phyloP scores from a whole-genome alignment of 805 yeast genomes.

The Barnettozyma populi region DNA sequence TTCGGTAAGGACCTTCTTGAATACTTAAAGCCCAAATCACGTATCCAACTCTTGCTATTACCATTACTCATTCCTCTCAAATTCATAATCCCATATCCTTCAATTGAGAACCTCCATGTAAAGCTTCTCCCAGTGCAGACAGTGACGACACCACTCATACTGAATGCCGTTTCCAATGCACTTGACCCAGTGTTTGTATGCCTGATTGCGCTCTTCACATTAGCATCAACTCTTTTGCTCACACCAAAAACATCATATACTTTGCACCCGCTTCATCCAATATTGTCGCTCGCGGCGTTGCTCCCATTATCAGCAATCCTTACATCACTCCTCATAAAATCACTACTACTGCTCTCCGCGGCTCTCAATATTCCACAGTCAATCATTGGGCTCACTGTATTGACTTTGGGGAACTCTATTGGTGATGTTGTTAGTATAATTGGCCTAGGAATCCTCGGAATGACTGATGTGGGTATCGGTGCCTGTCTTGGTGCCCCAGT shows the following conservation, averaged over 20 bases:
- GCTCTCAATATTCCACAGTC: slow-evolving; percentile 65
- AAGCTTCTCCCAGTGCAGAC: slow-evolving; percentile 1
- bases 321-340: slow-evolving; percentile 63
- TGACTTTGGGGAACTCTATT: slow-evolving; percentile 88
- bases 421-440: slow-evolving; percentile 86
- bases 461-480: slow-evolving; percentile 86
- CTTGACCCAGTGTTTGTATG: not conserved
- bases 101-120: not conserved
- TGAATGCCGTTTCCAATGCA: not conserved
- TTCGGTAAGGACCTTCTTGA: not conserved
- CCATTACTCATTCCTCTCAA: slow-evolving; percentile 1
- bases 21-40: not conserved
- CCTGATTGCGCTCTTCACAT: not conserved
- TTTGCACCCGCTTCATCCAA: slow-evolving; percentile 23
- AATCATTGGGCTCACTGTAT: slow-evolving; percentile 77
- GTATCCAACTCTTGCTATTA: not conserved
- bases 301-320: slow-evolving; percentile 58
- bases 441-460: slow-evolving; percentile 75
- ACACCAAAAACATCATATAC: not conserved
- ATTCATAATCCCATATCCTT: slow-evolving; percentile 1
- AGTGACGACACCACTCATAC: not conserved
- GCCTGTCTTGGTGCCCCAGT: slow-evolving; percentile 95
- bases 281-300: slow-evolving; percentile 61
- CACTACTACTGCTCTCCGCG: slow-evolving; percentile 56
- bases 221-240: not conserved